A percentile compares a stretch with the other conserved stretches of the same genome.
These are phyloP conservation scores for Cercospora zeina DNA, from an alignment of 2,329 filamentous ascomycete genomes.

Conservation along the genomic window DNA sequence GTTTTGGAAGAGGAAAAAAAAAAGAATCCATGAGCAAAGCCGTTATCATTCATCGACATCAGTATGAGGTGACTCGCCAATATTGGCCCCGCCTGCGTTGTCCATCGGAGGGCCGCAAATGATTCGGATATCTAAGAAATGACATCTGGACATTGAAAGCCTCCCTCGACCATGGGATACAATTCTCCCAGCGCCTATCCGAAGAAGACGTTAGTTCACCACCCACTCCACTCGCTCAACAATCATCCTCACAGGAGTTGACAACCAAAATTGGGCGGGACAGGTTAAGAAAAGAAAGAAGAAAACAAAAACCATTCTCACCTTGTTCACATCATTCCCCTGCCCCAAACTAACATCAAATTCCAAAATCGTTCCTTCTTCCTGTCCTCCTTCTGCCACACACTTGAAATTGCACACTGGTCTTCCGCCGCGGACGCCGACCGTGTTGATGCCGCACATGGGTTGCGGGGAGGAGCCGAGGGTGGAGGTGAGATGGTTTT, in stretches of 20 bases:
- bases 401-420: slow-evolving; percentile 6
- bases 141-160: slow-evolving; percentile 5
- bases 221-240: no score
- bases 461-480: slow-evolving; percentile 1
- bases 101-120: no score
- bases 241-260: no score
- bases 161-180: slow-evolving; percentile 6
- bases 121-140: not conserved
- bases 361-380: slow-evolving; percentile 1
- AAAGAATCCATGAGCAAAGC: not conserved
- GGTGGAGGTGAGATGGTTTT: not conserved
- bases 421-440: not conserved
- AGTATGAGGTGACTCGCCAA: not conserved
- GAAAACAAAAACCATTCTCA: not conserved
- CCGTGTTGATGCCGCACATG: slow-evolving; percentile 2
- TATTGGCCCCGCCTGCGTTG: no score
- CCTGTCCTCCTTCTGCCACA: not conserved
- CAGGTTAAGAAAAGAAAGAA: not conserved
- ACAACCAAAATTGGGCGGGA: not conserved
- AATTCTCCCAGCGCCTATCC: not conserved
- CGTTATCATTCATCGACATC: not conserved
- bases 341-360: slow-evolving; percentile 9
- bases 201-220: no score
- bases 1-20: not conserved
- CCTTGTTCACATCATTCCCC: not conserved